Evolutionary conservation across 352 stramenopile species (phyloP), one percentile per base, ranked within the genome.

Genomic region (Phytophthora megakarya): DNA sequence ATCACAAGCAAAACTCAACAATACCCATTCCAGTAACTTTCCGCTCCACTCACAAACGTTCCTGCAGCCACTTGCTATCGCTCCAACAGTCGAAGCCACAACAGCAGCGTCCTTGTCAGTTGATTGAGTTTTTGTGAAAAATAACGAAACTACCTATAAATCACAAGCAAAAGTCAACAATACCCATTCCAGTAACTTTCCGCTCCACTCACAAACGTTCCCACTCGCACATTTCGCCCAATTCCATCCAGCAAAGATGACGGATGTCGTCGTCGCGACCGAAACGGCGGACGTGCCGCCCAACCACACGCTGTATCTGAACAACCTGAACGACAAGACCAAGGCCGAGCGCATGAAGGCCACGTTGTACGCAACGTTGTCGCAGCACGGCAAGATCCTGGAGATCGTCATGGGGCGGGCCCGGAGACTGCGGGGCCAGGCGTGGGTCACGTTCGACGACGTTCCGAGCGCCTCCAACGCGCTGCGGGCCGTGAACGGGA

Each of bases 311-410:
- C 74, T 98, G n/a, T 98, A 98, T 72, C 60, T 97, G 42, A 95
- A 96, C 72, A 98, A 98, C 75, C 78, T 97, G 40, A 97, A 97
- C 49, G 92, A 98, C 69, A 97, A 98, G 76, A 96, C 97, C 78
- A 98, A 98, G 74, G 73, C 84, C 53, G 81, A 95, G 21, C 84
- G 84, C 52, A 86, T 97, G 67, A 98, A 97, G 75, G 90, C 89
- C 40, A 74, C 84, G 22, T 76, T 98, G 9, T 97, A 98, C 74
- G 73, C 84, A 66, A 81, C 86, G 50, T 97, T 98, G 65, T 97
- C 89, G 56, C 84, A 95, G 70, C 91, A 97, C 70, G 93, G 93
- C 60, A 97, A 97, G 78, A 90, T 98, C 67, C 70, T 97, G 18
- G 86, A 97, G 75, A 93, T 97, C 60, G 78, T 96, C 56, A 88